Conservation (phyloP, 129 eudicot species). For the Chrysanthemum seticuspe region DNA sequence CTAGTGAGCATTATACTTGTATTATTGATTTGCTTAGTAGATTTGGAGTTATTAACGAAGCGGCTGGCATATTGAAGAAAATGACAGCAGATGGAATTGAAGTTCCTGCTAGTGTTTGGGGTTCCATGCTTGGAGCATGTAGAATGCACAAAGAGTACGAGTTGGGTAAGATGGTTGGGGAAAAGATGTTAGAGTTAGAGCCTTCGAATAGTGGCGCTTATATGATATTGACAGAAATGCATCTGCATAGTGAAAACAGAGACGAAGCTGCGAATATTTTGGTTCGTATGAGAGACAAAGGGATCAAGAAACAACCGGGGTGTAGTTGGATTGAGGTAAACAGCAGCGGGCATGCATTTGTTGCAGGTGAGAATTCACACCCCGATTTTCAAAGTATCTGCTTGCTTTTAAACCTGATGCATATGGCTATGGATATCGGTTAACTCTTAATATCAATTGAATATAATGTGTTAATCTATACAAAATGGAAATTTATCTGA, state of each 20-base stretch:
- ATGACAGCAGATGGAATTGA: conserved; percentile 1
- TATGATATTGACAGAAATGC: conserved; percentile 5
- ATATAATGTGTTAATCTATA: too few species aligned
- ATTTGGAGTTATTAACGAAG: neutral
- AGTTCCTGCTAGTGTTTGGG: conserved; percentile 10
- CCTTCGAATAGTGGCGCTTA: neutral
- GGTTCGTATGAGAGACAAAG: conserved; percentile 5
- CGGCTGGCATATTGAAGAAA: neutral
- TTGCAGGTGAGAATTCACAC: conserved; percentile 12
- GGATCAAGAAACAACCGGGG: conserved; percentile 9
- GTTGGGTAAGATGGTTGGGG: conserved; percentile 2
- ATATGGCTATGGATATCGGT: neutral
- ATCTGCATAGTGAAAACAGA: conserved; percentile 9
- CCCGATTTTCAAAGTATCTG: neutral
- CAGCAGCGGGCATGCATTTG: neutral
- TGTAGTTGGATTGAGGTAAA: conserved; percentile 10
- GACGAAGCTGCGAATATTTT: conserved; percentile 6
- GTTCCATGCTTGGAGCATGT: conserved; percentile 3
- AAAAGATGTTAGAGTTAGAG: conserved; percentile 1
- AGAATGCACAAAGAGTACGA: neutral
- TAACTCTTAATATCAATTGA: neutral
- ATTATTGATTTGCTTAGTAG: neutral
- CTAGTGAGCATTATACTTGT: conserved; percentile 8
- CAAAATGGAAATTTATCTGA: neutral
- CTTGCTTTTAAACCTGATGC: neutral